Evolutionary conservation across 345 rosid species (phyloP).

Genomic region (Pistacia integerrima): DNA sequence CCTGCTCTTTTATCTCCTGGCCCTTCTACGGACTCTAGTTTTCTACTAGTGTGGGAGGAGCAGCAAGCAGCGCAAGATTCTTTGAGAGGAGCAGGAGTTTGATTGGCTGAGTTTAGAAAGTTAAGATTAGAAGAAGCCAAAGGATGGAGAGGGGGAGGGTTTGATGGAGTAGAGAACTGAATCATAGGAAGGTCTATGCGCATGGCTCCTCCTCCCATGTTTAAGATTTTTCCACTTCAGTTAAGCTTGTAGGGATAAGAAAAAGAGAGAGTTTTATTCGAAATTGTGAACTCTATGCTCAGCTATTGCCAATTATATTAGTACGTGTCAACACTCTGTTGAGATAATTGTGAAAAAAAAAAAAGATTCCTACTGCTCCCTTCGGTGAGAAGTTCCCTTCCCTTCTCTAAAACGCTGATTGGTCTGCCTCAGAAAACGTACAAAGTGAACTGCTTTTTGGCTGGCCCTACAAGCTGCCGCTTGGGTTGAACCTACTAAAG

Average conservation of each 20-base stretch:
- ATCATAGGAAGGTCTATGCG: constrained; percentile 14
- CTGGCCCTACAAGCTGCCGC: too few relatives aligned
- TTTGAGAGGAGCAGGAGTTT: constrained; percentile 5
- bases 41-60: constrained; percentile 12
- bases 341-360: not conserved
- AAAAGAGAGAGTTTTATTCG: not conserved
- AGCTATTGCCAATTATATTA: not conserved
- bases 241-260: not conserved
- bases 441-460: too few relatives aligned
- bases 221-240: not conserved
- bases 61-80: constrained; percentile 4
- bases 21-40: constrained; percentile 9
- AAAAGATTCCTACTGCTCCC: too few relatives aligned
- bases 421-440: too few relatives aligned
- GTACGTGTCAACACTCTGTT: not conserved
- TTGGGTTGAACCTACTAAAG: too few relatives aligned
- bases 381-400: too few relatives aligned
- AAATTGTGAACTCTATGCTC: not conserved
- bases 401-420: too few relatives aligned
- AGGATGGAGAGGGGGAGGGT: not conserved
- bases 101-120: constrained; percentile 25
- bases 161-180: constrained; percentile 15
- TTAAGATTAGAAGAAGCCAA: constrained; percentile 18
- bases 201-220: constrained; percentile 39
- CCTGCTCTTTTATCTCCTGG: constrained; percentile 9